Base-by-base conservation (phyloP, 2,329 filamentous ascomycete genomes). In the Stagonosporopsis chrysanthemi region DNA sequence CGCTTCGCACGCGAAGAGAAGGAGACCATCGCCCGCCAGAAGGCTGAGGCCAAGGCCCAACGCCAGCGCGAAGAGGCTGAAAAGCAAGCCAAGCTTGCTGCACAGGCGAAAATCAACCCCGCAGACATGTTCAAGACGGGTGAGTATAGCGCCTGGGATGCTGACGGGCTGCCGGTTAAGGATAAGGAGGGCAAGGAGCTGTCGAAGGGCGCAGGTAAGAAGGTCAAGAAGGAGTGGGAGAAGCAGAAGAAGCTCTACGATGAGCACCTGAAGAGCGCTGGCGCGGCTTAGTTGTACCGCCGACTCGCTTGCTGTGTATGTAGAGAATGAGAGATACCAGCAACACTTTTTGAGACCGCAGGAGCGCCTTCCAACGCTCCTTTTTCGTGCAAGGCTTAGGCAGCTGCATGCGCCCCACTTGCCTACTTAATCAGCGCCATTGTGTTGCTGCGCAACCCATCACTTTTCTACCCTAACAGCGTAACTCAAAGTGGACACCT, bases 161-260 rank as follows among this genome's bases (percentile, higher is more conserved):
- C 84, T 6, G 88, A 94, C 55, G 93, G 93, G 0, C 61, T 97
- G 61, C 93, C 94, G 2, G 90, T 85, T 0, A 90, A 88, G 77
- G 86, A 92, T 73, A 87, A 86, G 60, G 87, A 90, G 29, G 92
- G 92, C 0, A 88, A 86, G 59, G 91, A 96, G 65, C 82, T 97
- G 35, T 85, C 90, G 4, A 97, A 97, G 82, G 90, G 84, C 58
- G 85, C 87, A 71, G 71, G 79, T 47, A 97, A 97, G 83, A 93
- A 91, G 80, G 76, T 97, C 66, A 88, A 83, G 78, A 97, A 97
- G 82, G 88, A 92, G 53, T 96, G 91, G 91, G 90, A 96, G 67
- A 88, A 83, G 73, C 94, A 97, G 80, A 95, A 92, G 83, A 96
- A 94, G 83, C 75, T 85, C 56, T 88, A 93, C 74, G 89, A 93